Percentiles rank a stretch among this genome's conserved stretches.
Evolutionary conservation across 768 basidiomycete species (phyloP).

Genomic region (Ramaria sp.): DNA sequence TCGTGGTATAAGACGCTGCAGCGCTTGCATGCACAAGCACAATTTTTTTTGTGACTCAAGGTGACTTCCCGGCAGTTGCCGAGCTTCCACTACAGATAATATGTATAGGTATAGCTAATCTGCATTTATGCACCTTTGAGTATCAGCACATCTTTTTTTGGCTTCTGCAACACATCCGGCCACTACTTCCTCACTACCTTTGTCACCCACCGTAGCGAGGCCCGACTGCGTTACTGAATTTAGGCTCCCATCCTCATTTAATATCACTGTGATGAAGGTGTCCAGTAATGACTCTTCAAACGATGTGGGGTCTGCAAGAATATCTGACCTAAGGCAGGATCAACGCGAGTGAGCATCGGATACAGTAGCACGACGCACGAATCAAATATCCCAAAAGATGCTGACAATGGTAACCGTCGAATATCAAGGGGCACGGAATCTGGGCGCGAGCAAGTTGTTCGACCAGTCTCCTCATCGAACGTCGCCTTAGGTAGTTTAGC

Average conservation of each 20-base stretch:
- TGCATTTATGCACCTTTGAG: not conserved
- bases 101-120: not conserved
- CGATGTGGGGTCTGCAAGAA: slow-evolving; percentile 76
- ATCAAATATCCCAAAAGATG: slow-evolving; percentile 76
- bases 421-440: slow-evolving; percentile 36
- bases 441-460: slow-evolving; percentile 50
- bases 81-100: not conserved
- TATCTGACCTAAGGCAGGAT: slow-evolving; percentile 34
- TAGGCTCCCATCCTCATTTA: slow-evolving; percentile 39
- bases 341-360: not conserved
- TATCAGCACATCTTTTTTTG: slow-evolving; percentile 1
- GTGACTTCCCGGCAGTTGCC: not conserved
- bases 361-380: slow-evolving; percentile 35
- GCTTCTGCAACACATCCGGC: slow-evolving; percentile 6
- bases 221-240: slow-evolving; percentile 48
- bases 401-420: slow-evolving; percentile 33
- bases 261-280: slow-evolving; percentile 51
- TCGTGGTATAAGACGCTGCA: not conserved
- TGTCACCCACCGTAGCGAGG: slow-evolving; percentile 23
- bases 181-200: slow-evolving; percentile 6
- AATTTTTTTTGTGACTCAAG: not conserved
- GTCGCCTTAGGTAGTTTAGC: slow-evolving; percentile 61
- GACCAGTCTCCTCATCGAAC: slow-evolving; percentile 56
- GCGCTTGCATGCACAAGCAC: slow-evolving; percentile 6
- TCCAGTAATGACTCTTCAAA: slow-evolving; percentile 86